Percentiles rank a stretch among this genome's conserved stretches.
Evolutionary conservation across 139 green algal genomes (phyloP).

Genomic region (Chlamydomonas schloesseri): DNA sequence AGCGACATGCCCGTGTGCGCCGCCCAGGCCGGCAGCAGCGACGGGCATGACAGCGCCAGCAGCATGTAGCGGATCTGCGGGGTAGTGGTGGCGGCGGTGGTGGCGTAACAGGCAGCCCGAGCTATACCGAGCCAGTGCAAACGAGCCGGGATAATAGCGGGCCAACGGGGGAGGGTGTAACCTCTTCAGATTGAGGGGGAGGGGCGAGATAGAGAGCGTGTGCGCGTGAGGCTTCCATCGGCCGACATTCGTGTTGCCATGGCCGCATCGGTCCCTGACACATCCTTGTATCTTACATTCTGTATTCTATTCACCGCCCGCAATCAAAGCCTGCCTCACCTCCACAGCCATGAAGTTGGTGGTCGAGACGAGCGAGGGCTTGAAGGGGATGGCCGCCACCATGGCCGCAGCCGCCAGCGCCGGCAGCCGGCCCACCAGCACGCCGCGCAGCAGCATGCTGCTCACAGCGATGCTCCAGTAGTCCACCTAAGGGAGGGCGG

Average conservation of each 20-base stretch:
- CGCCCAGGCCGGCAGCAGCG: constrained; percentile 51
- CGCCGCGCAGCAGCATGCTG: constrained; percentile 12
- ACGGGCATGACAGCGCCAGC: neutral
- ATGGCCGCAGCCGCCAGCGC: constrained; percentile 37
- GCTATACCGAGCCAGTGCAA: too few relatives aligned
- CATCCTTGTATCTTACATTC: too few relatives aligned
- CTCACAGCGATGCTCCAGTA: constrained; percentile 28
- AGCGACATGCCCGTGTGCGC: constrained; percentile 55
- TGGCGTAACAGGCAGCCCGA: too few relatives aligned
- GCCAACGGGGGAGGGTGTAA: neutral
- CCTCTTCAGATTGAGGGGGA: neutral
- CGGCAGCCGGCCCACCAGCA: constrained; percentile 10
- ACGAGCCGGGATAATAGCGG: neutral
- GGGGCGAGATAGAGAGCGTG: neutral
- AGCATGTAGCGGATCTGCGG: constrained; percentile 42
- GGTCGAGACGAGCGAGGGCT: constrained; percentile 62
- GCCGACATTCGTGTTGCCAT: too few relatives aligned
- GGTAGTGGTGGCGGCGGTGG: too few relatives aligned
- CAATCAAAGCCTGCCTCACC: too few relatives aligned
- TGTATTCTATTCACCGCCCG: too few relatives aligned
- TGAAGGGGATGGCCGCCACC: constrained; percentile 69
- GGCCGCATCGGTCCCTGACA: too few relatives aligned
- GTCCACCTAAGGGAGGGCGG: constrained; percentile 14
- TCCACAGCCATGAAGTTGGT: constrained; percentile 63
- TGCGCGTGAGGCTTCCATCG: too few relatives aligned